These are phyloP conservation scores for Fusarium falciforme DNA, from an alignment of 2,329 filamentous ascomycete species.

Conservation along the genomic window DNA sequence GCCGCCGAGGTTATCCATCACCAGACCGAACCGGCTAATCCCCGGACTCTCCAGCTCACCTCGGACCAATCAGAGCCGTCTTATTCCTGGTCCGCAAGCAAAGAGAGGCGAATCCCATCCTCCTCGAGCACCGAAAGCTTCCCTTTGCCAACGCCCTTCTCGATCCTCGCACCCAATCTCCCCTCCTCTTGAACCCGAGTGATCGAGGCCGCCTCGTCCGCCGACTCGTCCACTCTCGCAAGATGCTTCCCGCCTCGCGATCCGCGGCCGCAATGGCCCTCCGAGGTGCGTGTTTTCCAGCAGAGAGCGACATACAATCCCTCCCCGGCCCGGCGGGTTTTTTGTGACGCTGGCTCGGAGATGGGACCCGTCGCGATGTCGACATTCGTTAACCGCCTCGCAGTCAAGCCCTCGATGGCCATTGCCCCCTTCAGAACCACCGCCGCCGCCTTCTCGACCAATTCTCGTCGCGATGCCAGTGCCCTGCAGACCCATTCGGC, in stretches of 20 bases:
- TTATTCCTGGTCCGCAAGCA: conserved; percentile 43
- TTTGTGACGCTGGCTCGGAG: conserved; percentile 25
- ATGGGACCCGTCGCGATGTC: conserved; percentile 16
- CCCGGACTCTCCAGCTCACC: conserved; percentile 23
- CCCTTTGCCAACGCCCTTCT: conserved; percentile 23
- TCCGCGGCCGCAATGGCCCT: conserved; percentile 64
- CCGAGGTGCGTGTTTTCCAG: conserved; percentile 55
- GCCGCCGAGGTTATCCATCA: conserved; percentile 21
- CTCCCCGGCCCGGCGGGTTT: conserved; percentile 34
- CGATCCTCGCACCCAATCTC: conserved; percentile 24
- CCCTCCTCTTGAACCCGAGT: conserved; percentile 32
- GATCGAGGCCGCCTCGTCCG: conserved; percentile 34
- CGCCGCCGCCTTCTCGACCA: conserved; percentile 73
- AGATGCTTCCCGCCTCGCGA: conserved; percentile 63
- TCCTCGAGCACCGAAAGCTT: conserved; percentile 43
- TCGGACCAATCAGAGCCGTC: conserved; percentile 46
- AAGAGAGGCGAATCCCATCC: conserved; percentile 46
- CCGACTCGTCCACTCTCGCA: conserved; percentile 33
- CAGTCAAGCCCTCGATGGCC: conserved; percentile 74
- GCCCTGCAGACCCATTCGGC: conserved; percentile 65
- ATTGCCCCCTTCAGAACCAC: conserved; percentile 73
- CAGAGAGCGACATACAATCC: neutral
- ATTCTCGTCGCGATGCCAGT: conserved; percentile 72
- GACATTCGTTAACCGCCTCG: conserved; percentile 22
- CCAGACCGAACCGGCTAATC: conserved; percentile 45